Evolutionary conservation across 176 grass and related monocot species (phyloP), one percentile per base, ranked within the genome.

Genomic region (barley (Hordeum vulgare)): DNA sequence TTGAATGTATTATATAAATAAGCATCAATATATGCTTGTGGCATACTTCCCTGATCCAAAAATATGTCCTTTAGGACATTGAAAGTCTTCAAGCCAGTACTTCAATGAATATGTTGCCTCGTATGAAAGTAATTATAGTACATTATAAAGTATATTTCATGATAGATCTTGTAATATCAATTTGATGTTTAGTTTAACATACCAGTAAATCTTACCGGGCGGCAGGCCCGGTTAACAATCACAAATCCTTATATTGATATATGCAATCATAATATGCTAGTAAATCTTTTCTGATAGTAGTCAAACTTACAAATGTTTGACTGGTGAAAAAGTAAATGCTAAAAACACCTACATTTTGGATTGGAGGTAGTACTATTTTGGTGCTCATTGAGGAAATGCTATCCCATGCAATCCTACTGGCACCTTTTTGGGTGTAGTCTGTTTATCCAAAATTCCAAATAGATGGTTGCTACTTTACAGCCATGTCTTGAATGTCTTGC

Each of bases 371-470:
- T 42, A 25, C 14, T 41, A 7, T 70, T 70, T 70, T 41, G 13
- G 67, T 23, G 67, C 34, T 73, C 8, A 1, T 61, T 20, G 25
- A 61, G 20, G 29, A 44, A 45, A 78, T 69, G 21, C 13, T 84
- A 85, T 77, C 66, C 35, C 7, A 8, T 59, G 35, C 18, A n/a
- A 33, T 11, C 11, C 41, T 74, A 12, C 20, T 7, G 33, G 11
- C 57, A 35, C 8, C 11, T 18, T 31, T 37, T 25, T 51, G 47
- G 4, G 29, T 61, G 58, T 63, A 36, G 1, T 12, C 40, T 4
- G 34, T 53, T 75, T 83, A 72, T 83, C 13, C 59, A 26, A 17
- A 71, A n/a, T 27, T 71, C 15, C 39, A 75, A 80, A 73, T 73
- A 62, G 66, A 80, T 62, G 33, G 0, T 5, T 29, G 24, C 23